A percentile compares a stretch with the other conserved stretches of the same genome.
These are phyloP conservation scores for Podaxis sp. DNA, from an alignment of 768 basidiomycete species.

Conservation along the genomic window DNA sequence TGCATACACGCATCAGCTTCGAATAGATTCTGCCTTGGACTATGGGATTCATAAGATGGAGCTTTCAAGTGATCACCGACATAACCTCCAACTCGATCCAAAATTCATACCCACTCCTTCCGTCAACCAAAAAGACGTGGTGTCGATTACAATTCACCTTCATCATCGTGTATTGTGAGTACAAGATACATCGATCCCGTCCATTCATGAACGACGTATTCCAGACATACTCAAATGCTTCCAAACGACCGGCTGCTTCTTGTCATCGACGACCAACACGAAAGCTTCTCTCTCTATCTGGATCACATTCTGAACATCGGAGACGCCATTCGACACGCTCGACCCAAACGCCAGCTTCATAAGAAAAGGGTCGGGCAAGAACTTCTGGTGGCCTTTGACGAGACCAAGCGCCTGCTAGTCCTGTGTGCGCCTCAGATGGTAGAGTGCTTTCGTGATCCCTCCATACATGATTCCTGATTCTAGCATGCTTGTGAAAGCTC, in stretches of 20 bases:
- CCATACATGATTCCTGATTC: neutral
- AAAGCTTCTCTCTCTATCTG: slow-evolving; percentile 37
- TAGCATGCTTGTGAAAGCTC: slow-evolving; percentile 23
- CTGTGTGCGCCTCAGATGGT: slow-evolving; percentile 46
- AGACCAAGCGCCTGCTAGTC: slow-evolving; percentile 47
- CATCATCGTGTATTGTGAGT: slow-evolving; percentile 33
- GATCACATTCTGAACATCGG: slow-evolving; percentile 34
- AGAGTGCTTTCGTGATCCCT: slow-evolving; percentile 1
- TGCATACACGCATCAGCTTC: slow-evolving; percentile 4
- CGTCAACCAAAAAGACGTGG: slow-evolving; percentile 20
- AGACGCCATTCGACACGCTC: slow-evolving; percentile 25
- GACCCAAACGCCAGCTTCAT: slow-evolving; percentile 32
- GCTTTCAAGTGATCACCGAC: slow-evolving; percentile 35
- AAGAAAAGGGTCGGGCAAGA: slow-evolving; percentile 47
- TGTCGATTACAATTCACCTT: slow-evolving; percentile 26
- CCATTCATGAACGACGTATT: neutral
- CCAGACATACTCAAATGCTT: slow-evolving; percentile 37
- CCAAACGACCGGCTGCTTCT: slow-evolving; percentile 39
- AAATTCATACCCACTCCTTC: slow-evolving; percentile 33
- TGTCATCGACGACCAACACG: slow-evolving; percentile 34
- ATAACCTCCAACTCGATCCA: slow-evolving; percentile 32
- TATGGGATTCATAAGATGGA: slow-evolving; percentile 33
- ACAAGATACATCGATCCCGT: neutral
- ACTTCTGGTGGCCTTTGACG: slow-evolving; percentile 51
- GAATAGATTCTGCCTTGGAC: slow-evolving; percentile 22